Conservation (phyloP, 148 eudicot species). For the Vaccinium vitisidaea region DNA sequence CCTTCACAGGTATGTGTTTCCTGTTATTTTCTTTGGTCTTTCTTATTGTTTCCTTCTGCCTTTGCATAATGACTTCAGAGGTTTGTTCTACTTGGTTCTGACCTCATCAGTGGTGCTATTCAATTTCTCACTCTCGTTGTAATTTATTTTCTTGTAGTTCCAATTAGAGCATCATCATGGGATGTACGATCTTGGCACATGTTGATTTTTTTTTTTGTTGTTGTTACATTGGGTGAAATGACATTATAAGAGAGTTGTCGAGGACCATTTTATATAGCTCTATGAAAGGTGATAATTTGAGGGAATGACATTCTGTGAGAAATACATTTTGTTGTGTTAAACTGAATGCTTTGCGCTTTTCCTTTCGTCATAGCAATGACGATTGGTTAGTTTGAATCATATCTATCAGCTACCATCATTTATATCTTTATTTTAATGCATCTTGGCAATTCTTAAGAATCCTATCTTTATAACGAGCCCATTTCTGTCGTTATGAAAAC, state of each 20-base stretch:
- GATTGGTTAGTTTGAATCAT: constrained; percentile 5
- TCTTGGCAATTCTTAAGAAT: neutral
- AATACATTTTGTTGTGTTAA: neutral
- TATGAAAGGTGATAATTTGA: neutral
- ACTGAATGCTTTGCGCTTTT: neutral
- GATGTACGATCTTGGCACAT: neutral
- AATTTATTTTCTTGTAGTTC: neutral
- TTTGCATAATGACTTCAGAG: constrained; percentile 9
- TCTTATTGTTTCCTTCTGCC: neutral
- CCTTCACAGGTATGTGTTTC: constrained; percentile 57
- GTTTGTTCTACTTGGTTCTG: neutral
- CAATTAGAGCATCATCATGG: neutral
- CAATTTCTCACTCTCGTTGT: neutral
- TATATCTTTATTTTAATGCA: neutral
- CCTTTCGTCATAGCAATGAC: neutral
- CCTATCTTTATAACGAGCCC: neutral
- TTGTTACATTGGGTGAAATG: neutral
- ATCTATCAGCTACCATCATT: neutral
- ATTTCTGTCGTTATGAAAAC: neutral
- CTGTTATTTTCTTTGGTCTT: neutral
- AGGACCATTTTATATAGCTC: neutral
- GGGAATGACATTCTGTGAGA: neutral
- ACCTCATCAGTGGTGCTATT: neutral
- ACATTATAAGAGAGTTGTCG: neutral
- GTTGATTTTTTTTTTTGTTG: neutral